Evolutionary conservation across 768 basidiomycete species (phyloP), one percentile per base, ranked within the genome.

Genomic region (Lentinus brumalis): DNA sequence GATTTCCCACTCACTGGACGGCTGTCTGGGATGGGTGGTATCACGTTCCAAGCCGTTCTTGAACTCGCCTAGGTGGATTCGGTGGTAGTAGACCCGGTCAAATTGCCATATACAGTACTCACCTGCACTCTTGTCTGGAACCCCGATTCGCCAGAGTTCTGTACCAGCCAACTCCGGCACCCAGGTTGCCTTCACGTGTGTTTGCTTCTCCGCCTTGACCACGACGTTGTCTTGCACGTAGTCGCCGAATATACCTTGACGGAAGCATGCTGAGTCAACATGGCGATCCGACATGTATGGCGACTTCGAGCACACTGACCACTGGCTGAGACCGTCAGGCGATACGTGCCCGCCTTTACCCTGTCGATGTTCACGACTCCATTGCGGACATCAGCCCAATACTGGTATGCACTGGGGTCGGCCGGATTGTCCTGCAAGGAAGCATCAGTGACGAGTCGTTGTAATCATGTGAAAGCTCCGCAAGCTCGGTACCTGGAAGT

Each of bases 71-170:
- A 67, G n/a, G 14, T 11, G 11, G 6, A 35, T 6, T n/a, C n/a
- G n/a, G n/a, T 35, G 5, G 8, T 6, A 29, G 2, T 14, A 57
- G 53, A 42, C 26, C 21, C 50, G 5, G 7, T 18, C 18, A 9
- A 35, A 30, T 5, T 50, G 14, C 12, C 14, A 32, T 40, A 42
- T 7, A 18, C n/a, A 7, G 21, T 45, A 7, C 14, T 41, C 45
- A 53, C 38, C 53, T 56, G 18, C 46, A 49, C 56, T 63, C 35
- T 70, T 70, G 53, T 73, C 71, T 1, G 71, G 71, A 14, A 60
- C 51, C 12, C 71, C 67, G 18, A 71, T 62, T 0, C 71, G 67
- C 71, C 71, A 73, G 2, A 73, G 53, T 61, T 73, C 71, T 26
- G 35, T 56, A 42, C 70, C 70, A 0, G 69, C 65, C 14, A 65